Conservation (phyloP, 2,329 filamentous ascomycete genomes). For the Xylariaceae sp. region DNA sequence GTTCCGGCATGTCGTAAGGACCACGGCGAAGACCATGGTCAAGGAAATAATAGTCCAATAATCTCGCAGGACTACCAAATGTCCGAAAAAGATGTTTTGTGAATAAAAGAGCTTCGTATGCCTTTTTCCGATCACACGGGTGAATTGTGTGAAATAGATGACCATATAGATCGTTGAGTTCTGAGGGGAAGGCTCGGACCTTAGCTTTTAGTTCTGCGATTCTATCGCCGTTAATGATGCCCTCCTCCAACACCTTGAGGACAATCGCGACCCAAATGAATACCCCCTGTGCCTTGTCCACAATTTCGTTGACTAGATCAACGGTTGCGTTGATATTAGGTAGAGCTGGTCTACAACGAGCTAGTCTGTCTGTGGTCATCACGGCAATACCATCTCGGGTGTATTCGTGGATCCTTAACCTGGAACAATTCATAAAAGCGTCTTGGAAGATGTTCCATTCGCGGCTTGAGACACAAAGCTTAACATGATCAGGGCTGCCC, state of each 20-base stretch:
- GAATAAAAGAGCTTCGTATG: constrained; percentile 13
- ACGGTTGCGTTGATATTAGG: too few species aligned
- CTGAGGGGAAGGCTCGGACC: constrained; percentile 19
- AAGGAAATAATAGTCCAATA: constrained; percentile 22
- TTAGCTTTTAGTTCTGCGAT: constrained; percentile 16
- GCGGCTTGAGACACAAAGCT: background rate
- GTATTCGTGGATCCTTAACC: background rate
- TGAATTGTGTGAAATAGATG: constrained; percentile 24
- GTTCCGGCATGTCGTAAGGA: too few species aligned
- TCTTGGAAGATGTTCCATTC: background rate
- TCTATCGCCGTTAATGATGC: constrained; percentile 23
- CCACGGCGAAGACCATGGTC: too few species aligned
- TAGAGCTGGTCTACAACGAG: too few species aligned
- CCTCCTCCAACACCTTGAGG: constrained; percentile 22
- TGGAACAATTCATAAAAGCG: background rate
- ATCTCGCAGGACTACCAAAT: constrained; percentile 5
- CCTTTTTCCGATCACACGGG: constrained; percentile 12
- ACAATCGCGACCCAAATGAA: constrained; percentile 28
- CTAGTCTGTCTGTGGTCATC: background rate
- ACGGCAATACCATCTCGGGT: background rate
- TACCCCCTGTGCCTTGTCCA: constrained; percentile 22
- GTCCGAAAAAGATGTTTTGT: background rate
- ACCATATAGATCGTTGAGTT: constrained; percentile 26
- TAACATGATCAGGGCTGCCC: background rate
- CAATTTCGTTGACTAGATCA: too few species aligned